These are phyloP conservation scores for Colletotrichum sp. DNA, from an alignment of 2,329 filamentous ascomycete species.

Conservation along the genomic window DNA sequence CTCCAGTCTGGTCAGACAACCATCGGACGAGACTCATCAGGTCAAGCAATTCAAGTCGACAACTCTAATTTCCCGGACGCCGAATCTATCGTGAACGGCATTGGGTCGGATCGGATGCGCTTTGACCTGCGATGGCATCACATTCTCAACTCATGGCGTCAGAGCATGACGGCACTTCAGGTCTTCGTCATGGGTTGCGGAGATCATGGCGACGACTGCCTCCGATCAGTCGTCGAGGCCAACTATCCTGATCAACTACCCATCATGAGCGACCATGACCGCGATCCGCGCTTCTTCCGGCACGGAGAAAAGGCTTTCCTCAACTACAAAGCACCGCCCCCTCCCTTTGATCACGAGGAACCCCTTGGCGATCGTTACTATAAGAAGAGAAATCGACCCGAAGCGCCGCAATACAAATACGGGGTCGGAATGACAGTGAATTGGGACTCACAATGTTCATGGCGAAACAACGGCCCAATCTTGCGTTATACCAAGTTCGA, in stretches of 20 bases:
- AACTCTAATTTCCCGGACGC: neutral
- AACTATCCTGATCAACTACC: accelerated
- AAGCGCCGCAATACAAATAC: neutral
- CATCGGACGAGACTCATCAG: neutral
- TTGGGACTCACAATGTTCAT: accelerated
- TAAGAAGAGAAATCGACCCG: neutral
- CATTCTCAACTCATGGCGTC: neutral
- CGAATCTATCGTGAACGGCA: neutral
- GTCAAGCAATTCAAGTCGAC: neutral
- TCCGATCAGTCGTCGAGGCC: neutral
- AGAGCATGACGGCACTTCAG: accelerated
- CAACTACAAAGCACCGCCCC: neutral
- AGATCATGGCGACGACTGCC: neutral
- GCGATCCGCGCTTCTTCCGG: neutral
- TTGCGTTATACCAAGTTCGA: neutral
- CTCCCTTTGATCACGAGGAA: neutral
- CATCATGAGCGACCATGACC: accelerated
- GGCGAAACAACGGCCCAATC: neutral
- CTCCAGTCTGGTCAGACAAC: neutral
- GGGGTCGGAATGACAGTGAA: neutral
- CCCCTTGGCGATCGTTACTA: neutral
- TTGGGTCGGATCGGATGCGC: neutral
- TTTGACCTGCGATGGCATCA: neutral
- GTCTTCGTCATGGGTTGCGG: neutral
- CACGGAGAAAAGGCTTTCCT: accelerated